Conservation (phyloP, 169 alveolate species). For the Cryptosporidium ryanae region DNA sequence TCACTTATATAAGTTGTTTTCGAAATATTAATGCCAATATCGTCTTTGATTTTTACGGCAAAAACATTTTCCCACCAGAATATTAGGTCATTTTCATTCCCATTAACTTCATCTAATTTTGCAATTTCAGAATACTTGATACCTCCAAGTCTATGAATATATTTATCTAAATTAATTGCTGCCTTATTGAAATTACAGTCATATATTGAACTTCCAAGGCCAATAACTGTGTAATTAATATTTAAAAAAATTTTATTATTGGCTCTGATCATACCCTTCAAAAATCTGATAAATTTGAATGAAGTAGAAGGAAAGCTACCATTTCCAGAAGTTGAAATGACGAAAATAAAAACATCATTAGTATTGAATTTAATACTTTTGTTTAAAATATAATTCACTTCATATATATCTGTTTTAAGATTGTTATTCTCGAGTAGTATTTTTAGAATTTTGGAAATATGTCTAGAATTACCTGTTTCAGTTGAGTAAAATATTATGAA, state of each 20-base stretch:
- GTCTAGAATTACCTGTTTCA: constrained; percentile 66
- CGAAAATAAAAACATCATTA: constrained; percentile 3
- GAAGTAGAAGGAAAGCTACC: constrained; percentile 49
- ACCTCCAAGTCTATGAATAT: constrained; percentile 32
- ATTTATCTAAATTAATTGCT: constrained; percentile 36
- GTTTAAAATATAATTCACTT: constrained; percentile 7
- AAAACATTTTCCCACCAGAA: constrained; percentile 47
- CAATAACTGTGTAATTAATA: constrained; percentile 22
- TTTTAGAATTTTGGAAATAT: constrained; percentile 11
- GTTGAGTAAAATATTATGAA: constrained; percentile 48
- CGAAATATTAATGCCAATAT: not conserved
- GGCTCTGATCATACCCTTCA: constrained; percentile 8
- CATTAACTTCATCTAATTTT: constrained; percentile 56
- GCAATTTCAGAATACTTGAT: constrained; percentile 55
- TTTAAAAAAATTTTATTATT: constrained; percentile 21
- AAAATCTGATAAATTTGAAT: constrained; percentile 1
- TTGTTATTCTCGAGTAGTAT: not conserved
- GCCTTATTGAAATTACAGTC: constrained; percentile 50
- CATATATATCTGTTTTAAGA: constrained; percentile 6
- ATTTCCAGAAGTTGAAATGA: constrained; percentile 53
- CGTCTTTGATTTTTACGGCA: not conserved
- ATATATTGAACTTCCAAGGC: constrained; percentile 63
- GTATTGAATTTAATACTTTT: too few relatives aligned
- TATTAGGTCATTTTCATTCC: constrained; percentile 11
- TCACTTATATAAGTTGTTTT: not conserved